These are phyloP conservation scores for Lathyrus sativus DNA, from an alignment of 306 rosid species.

Conservation along the genomic window DNA sequence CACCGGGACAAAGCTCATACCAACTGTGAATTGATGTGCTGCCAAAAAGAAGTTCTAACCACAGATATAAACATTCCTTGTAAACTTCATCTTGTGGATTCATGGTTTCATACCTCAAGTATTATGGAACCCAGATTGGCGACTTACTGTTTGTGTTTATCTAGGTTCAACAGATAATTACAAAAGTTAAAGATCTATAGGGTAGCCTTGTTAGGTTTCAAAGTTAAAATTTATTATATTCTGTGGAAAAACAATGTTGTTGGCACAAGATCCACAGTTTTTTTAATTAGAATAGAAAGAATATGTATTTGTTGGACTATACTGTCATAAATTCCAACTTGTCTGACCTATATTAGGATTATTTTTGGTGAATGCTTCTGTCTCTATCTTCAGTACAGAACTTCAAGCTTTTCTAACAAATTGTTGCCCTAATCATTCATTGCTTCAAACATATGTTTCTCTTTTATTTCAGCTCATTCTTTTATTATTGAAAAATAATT, in stretches of 20 bases:
- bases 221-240: conserved; percentile 30
- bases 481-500: conserved; percentile 7
- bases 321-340: too few species aligned
- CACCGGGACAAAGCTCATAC: conserved; percentile 32
- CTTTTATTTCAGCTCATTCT: conserved; percentile 30
- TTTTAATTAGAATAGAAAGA: conserved; percentile 27
- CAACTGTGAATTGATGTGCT: conserved; percentile 24
- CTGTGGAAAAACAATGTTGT: conserved; percentile 15
- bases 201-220: conserved; percentile 34
- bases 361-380: too few species aligned
- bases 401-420: too few species aligned
- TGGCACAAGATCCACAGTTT: conserved; percentile 21
- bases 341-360: too few species aligned
- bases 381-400: too few species aligned
- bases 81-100: conserved; percentile 18
- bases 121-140: conserved; percentile 26
- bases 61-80: conserved; percentile 26
- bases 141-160: conserved; percentile 20
- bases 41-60: conserved; percentile 36
- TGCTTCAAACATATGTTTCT: conserved; percentile 39
- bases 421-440: too few species aligned
- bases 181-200: conserved; percentile 23
- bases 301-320: too few species aligned
- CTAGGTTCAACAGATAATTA: conserved; percentile 18
- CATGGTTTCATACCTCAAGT: conserved; percentile 35